phyloP scores from a whole-genome alignment of 2,329 filamentous ascomycete genomes.

The Apiospora pterosperma region DNA sequence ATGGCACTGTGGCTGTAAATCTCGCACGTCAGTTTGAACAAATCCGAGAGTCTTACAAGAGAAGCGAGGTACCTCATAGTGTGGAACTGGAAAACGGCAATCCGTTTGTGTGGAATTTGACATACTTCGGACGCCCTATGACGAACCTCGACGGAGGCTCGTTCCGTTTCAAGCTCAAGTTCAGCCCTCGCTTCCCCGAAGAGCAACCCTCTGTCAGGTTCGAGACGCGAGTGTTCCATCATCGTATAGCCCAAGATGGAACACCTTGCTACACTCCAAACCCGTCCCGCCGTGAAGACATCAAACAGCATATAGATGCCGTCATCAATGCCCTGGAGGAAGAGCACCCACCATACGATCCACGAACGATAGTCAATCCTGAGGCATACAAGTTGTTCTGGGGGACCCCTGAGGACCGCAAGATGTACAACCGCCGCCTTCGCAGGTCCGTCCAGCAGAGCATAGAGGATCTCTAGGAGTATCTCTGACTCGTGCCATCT shows the following conservation, averaged over 20 bases:
- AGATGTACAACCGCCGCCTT: conserved; percentile 77
- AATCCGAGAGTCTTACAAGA: conserved; percentile 71
- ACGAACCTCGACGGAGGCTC: conserved; percentile 90
- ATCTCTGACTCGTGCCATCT: background rate
- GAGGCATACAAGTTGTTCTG: conserved; percentile 86
- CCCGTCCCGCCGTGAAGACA: conserved; percentile 63
- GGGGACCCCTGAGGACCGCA: conserved; percentile 76
- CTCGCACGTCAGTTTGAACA: conserved; percentile 83
- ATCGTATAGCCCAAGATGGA: conserved; percentile 77
- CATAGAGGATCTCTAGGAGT: conserved; percentile 50
- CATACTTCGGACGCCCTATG: conserved; percentile 88
- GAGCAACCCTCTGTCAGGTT: conserved; percentile 84
- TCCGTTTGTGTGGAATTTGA: conserved; percentile 84
- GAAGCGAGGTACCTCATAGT: conserved; percentile 68
- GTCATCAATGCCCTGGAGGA: conserved; percentile 84
- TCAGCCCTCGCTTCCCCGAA: conserved; percentile 83
- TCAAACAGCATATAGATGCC: conserved; percentile 78
- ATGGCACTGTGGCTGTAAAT: conserved; percentile 75
- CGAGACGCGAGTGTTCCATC: conserved; percentile 81
- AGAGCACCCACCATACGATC: conserved; percentile 83
- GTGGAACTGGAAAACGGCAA: conserved; percentile 76
- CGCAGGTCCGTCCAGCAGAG: conserved; percentile 72
- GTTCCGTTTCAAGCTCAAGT: conserved; percentile 73
- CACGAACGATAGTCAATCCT: conserved; percentile 79
- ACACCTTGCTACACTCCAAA: conserved; percentile 78